Base-by-base conservation (phyloP, 306 rosid species). In the Inga leiocalycina region DNA sequence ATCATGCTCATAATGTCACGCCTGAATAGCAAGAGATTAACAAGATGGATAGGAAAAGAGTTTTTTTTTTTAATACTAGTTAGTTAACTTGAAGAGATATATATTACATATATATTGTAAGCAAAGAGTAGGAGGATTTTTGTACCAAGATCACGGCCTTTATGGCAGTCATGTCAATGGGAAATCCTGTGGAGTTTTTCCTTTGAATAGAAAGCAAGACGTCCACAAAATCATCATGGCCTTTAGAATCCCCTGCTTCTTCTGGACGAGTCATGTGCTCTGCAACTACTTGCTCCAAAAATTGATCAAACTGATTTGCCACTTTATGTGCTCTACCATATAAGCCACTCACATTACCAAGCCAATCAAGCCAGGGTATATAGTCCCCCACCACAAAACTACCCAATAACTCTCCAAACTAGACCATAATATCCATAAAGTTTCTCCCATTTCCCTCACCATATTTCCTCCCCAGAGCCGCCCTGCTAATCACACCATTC, bases 101-200 rank as follows among this genome's bases (percentile, higher is more conserved):
- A 62, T 11, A 4, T 10, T 15, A 9, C 2, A 24, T 27, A 27
- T 62, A 27, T 27, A 27, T 27, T 30, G 39, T 27, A 24, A 24
- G 35, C 17, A 4, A 64, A 64, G 69, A 11, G 19, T 27, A 64
- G 39, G 39, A 62, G 39, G 8, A 27, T 30, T 64, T 2, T 66
- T 8, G 17, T 16, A 91, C 93, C 84, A 82, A 15, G 72, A 89
- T 74, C 54, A 89, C 2, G 81, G 92, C 97, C 77, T 89, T 92
- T 17, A 92, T 76, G 80, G 39, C 34, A 5, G 67, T 83, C 72
- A 61, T 81, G 19, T 89, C 89, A 73, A 92, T 30, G 0, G 90
- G 75, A 45, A 86, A 84, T 1, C 93, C 93, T 32, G 56, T 5
- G 19, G n/a, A 17, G 7, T 83, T 27, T 32, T 80, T 56, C 75